phyloP scores from a whole-genome alignment of 768 basidiomycete genomes.

The Nidularia pulvinata region DNA sequence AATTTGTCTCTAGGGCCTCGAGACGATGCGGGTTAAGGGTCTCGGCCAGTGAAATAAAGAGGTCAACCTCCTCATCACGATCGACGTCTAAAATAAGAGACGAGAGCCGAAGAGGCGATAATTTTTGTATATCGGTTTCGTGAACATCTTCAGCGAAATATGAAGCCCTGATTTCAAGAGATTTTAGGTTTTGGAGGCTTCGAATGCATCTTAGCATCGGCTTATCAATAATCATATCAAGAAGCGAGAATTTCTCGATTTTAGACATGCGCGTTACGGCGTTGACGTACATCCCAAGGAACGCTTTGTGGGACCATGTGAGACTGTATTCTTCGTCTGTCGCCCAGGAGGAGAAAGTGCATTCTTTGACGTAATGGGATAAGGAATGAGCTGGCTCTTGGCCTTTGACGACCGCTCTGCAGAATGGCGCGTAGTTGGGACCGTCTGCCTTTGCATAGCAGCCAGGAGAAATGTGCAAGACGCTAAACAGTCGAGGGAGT shows the following conservation, averaged over 20 bases:
- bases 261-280: slow-evolving; percentile 10
- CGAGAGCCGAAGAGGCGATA: too few relatives aligned
- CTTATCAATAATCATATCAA: slow-evolving; percentile 4
- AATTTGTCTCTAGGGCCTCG: too few relatives aligned
- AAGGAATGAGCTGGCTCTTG: slow-evolving; percentile 22
- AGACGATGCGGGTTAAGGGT: too few relatives aligned
- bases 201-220: too few relatives aligned
- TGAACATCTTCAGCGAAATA: background rate
- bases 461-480: slow-evolving; percentile 18
- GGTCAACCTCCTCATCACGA: too few relatives aligned
- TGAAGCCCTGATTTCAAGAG: background rate
- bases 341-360: slow-evolving; percentile 10
- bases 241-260: slow-evolving; percentile 7
- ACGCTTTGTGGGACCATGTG: background rate
- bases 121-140: too few relatives aligned
- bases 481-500: slow-evolving; percentile 37
- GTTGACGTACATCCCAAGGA: slow-evolving; percentile 7
- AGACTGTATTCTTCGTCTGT: background rate
- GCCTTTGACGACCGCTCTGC: slow-evolving; percentile 17
- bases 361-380: slow-evolving; percentile 23
- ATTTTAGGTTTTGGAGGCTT: too few relatives aligned
- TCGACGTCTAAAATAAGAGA: too few relatives aligned
- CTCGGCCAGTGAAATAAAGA: too few relatives aligned
- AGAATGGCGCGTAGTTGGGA: slow-evolving; percentile 14
- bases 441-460: background rate